These are phyloP conservation scores for Heliosperma pusillum DNA, from an alignment of 148 eudicot genomes.

Conservation along the genomic window DNA sequence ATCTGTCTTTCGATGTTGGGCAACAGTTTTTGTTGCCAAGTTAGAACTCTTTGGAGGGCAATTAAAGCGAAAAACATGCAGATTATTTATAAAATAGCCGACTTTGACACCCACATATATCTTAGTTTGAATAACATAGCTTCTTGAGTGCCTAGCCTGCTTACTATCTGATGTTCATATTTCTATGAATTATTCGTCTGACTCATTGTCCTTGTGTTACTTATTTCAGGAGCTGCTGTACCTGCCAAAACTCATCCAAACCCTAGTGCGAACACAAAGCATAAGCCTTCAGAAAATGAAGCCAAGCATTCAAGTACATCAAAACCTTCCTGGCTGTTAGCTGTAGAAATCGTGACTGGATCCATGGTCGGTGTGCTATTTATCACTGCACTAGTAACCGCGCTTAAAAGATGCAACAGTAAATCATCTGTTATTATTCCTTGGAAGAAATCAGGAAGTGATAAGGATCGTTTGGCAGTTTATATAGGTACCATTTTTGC, in stretches of 20 bases:
- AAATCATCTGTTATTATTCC: slow-evolving; percentile 68
- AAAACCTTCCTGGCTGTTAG: slow-evolving; percentile 73
- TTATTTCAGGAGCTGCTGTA: slow-evolving; percentile 43
- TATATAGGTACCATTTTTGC: slow-evolving; percentile 47
- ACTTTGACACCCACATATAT: no score
- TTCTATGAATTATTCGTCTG: not conserved
- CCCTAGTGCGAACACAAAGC: slow-evolving; percentile 32
- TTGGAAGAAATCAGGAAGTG: slow-evolving; percentile 84
- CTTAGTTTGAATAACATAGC: no score
- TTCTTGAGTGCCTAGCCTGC: no score
- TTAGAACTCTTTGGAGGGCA: no score
- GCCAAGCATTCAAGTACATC: slow-evolving; percentile 42
- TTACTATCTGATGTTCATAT: not conserved
- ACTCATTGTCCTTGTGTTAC: not conserved
- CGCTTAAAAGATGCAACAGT: slow-evolving; percentile 51
- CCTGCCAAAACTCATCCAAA: slow-evolving; percentile 42
- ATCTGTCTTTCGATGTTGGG: no score
- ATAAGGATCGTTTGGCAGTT: slow-evolving; percentile 55
- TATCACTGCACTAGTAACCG: slow-evolving; percentile 41
- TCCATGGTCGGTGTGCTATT: slow-evolving; percentile 59
- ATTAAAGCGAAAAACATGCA: no score
- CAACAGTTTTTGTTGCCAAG: no score
- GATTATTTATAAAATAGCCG: no score
- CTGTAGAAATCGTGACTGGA: slow-evolving; percentile 77
- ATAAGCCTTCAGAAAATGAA: slow-evolving; percentile 32